These are phyloP conservation scores for Aphanocladium album DNA, from an alignment of 2,329 filamentous ascomycete species.

Conservation along the genomic window DNA sequence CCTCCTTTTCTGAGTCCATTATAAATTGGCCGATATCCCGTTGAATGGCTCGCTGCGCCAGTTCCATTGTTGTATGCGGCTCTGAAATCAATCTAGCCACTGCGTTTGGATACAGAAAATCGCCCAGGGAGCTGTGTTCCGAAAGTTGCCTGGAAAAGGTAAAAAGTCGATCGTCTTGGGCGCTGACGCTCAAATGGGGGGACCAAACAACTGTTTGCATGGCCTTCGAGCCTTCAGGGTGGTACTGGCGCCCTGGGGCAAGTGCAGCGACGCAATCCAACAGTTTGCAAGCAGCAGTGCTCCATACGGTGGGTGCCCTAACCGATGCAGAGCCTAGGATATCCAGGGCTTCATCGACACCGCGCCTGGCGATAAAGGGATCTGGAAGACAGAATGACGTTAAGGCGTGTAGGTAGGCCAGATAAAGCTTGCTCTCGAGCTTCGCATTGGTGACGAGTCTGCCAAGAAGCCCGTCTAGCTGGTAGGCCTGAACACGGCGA, in stretches of 20 bases:
- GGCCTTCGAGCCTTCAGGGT: slow-evolving; percentile 13
- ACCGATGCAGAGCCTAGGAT: slow-evolving; percentile 43
- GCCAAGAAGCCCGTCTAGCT: slow-evolving; percentile 42
- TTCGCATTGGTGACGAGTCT: slow-evolving; percentile 43
- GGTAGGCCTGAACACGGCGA: slow-evolving; percentile 35
- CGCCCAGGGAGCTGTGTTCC: neutral
- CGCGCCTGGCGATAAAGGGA: slow-evolving; percentile 40
- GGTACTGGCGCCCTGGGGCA: neutral
- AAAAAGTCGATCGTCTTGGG: slow-evolving; percentile 42
- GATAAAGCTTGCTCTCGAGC: slow-evolving; percentile 44
- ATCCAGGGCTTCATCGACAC: slow-evolving; percentile 44
- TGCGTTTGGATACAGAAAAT: slow-evolving; percentile 6
- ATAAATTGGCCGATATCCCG: slow-evolving; percentile 13
- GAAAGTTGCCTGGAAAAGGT: neutral
- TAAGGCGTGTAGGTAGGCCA: slow-evolving; percentile 46
- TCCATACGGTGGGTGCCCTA: neutral
- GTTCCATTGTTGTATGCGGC: neutral
- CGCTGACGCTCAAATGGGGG: slow-evolving; percentile 29
- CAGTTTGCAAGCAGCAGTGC: neutral
- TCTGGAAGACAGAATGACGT: slow-evolving; percentile 47
- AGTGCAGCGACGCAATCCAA: neutral
- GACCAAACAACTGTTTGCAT: slow-evolving; percentile 48
- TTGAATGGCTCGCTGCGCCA: slow-evolving; percentile 17
- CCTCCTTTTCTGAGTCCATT: neutral
- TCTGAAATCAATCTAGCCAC: neutral